Evolutionary conservation across 2,329 filamentous ascomycete species (phyloP), one percentile per base, ranked within the genome.

Genomic region (Xylaria sp.): DNA sequence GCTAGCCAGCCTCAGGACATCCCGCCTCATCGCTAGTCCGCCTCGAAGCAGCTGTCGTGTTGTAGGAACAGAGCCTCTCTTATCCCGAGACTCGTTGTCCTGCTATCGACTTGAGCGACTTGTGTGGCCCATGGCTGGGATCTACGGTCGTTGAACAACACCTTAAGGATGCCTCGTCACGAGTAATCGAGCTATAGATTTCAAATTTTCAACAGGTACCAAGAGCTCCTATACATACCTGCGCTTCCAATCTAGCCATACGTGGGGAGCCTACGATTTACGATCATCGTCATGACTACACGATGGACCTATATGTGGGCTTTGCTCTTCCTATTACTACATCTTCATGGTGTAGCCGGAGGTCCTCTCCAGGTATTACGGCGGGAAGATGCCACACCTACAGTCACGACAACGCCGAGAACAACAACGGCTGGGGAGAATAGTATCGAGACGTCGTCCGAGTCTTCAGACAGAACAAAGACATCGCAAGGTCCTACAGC

Each of bases 281-380:
- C 25, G 7, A 41, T 9, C 51, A 41, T 48, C 59, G 71, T 63
- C 63, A 84, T 84, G 83, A 69, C 80, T 61, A 71, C 73, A 28
- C 79, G 74, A 66, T 76, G 79, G 69, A 67, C 74, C 64, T 78
- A 77, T 57, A 64, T 82, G 52, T 81, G 78, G 78, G 78, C 78
- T 44, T 71, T 84, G 54, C 72, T 86, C 65, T 81, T 80, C 72
- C 74, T 85, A 25, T 59, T 80, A 3, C 57, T 84, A 51, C 76
- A 77, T 51, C 73, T 84, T 28, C 81, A 85, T 52, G 70, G 80
- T 56, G 80, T 78, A 23, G 73, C 76, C 25, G 81, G 81, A 12
- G 78, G 80, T 51, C 77, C 73, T 65, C 74, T 80, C 37, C 74
- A 74, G 8, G 72, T 79, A 46, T 63, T 77, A 23, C 75, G 73